Conservation (phyloP, 176 grass and related monocot species). For the Oryza meridionalis region DNA sequence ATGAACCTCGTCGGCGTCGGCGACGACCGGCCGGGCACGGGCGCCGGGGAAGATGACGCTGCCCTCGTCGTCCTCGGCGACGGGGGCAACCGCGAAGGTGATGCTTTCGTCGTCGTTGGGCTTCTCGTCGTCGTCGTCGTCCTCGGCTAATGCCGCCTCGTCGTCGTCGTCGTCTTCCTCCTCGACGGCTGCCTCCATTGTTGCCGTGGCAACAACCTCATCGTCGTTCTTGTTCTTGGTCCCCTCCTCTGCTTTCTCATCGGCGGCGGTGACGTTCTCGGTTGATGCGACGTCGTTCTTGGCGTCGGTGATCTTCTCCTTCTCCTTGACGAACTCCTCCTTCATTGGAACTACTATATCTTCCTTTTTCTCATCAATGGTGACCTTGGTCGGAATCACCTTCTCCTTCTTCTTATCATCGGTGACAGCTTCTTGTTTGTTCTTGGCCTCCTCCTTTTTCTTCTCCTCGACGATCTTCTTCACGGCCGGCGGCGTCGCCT, state of each 20-base stretch:
- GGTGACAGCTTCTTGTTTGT: background rate
- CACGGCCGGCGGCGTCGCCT: background rate
- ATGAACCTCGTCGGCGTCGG: background rate
- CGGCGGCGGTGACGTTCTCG: background rate
- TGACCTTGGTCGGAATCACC: constrained; percentile 6
- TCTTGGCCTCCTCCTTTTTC: constrained; percentile 28
- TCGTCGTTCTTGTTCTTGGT: background rate
- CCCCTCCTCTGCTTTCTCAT: constrained; percentile 6
- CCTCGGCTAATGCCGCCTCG: background rate
- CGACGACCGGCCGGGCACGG: background rate
- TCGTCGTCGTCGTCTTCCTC: constrained; percentile 27
- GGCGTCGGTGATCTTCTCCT: background rate
- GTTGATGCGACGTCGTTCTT: background rate
- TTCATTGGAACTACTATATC: constrained; percentile 24
- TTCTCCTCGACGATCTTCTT: constrained; percentile 25
- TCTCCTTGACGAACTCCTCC: constrained; percentile 34
- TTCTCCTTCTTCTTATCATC: constrained; percentile 18
- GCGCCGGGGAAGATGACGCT: constrained; percentile 1
- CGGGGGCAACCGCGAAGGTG: background rate
- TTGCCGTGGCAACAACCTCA: background rate
- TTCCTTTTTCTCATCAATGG: background rate
- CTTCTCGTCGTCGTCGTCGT: constrained; percentile 29
- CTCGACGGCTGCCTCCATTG: background rate
- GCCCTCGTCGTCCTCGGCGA: constrained; percentile 27
- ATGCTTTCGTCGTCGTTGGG: constrained; percentile 28